Percentiles rank a stretch among this genome's conserved stretches.
Conservation (phyloP, 345 rosid species). For the Salix suchowensis region DNA sequence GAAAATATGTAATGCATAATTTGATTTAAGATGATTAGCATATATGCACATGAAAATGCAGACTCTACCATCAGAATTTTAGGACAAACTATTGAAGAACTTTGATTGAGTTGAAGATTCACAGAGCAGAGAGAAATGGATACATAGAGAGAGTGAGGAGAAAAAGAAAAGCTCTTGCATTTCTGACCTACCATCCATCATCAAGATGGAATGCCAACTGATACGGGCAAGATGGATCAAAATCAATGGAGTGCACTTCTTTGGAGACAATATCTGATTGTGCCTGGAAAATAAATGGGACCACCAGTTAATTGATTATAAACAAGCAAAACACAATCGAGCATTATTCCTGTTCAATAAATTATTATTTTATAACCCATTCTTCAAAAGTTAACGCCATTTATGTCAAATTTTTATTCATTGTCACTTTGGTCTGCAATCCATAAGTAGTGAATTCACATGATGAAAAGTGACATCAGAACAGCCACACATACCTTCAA, state of each 20-base stretch:
- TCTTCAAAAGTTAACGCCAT: background rate
- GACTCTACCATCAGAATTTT: background rate
- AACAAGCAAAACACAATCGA: background rate
- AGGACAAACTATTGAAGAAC: background rate
- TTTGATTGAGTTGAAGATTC: background rate
- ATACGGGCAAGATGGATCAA: conserved; percentile 73
- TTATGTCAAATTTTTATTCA: background rate
- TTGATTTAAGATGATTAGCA: too few species aligned
- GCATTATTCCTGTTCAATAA: too few species aligned
- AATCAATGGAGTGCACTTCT: conserved; percentile 75
- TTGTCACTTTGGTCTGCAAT: too few species aligned
- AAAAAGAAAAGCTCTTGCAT: background rate
- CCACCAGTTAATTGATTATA: background rate
- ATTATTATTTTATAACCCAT: too few species aligned
- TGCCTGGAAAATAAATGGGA: conserved; percentile 45
- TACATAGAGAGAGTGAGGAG: background rate
- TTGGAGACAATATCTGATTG: conserved; percentile 74
- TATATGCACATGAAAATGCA: too few species aligned
- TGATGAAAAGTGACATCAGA: background rate
- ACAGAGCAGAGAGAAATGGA: background rate
- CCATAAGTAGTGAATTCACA: too few species aligned
- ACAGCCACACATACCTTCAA: conserved; percentile 43
- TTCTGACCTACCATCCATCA: conserved; percentile 77
- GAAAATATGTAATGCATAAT: too few species aligned
- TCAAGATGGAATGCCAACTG: conserved; percentile 92